Evolutionary conservation across 2,329 filamentous ascomycete species (phyloP), one percentile per base, ranked within the genome.

Genomic region (Tolypocladium ovalisporum): DNA sequence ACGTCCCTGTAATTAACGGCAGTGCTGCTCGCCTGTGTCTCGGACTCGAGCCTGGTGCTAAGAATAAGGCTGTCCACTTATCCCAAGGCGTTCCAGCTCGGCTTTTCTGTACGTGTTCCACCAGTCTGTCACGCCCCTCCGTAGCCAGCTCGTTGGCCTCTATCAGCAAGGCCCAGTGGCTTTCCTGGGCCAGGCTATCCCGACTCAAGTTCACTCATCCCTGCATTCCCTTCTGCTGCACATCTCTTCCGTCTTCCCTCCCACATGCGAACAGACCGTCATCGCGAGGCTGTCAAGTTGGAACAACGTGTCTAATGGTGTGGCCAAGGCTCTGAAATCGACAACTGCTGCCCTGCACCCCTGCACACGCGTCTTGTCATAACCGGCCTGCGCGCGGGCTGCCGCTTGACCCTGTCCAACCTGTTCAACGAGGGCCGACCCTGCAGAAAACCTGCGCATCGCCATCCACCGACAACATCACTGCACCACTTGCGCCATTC

Each of bases 381-480:
- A 35, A 35, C 27, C 24, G 17, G 34, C 39, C 24, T 27, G 37
- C 52, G 42, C 52, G 34, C 44, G 52, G 56, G 42, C 44, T 57
- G 52, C 52, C 52, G 52, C 56, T 40, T 39, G 40, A 52, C 56
- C 52, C 56, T 57, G 52, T 51, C 42, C 34, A 57, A 40, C 56
- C 56, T 52, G 39, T 52, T 35, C 52, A 42, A 57, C 52, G 52
- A 54, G 52, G 56, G 52, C 39, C 42, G 56, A 54, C 56, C 56
- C 56, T 57, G 56, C 56, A 57, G 56, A 57, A 54, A 39, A 49
- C 17, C 52, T 52, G 44, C 52, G 53, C 56, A 57, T 57, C 56
- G 54, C 39, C 39, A 56, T 15, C 39, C n/a, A 36, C 32, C 29
- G 39, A 24, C 36, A 36, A 37, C 55, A 52, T 39, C 27, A 19